Base-by-base conservation (phyloP, 805 yeast species). In the Sugiyamaella floridensis region DNA sequence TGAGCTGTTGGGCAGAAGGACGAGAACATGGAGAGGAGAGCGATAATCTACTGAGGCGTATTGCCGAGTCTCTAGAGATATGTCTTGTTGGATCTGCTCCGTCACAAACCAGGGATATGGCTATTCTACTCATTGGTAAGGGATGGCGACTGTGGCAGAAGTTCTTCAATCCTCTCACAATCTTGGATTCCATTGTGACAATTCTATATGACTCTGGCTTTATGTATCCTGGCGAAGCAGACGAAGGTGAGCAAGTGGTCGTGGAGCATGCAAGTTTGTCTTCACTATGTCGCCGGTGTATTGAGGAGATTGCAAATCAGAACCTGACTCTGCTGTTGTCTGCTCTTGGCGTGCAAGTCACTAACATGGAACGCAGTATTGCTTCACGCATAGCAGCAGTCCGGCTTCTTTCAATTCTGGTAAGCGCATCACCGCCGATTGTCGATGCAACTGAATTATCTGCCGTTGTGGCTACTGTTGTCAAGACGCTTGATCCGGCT, bases 101-200 rank as follows among this genome's bases (percentile, higher is more conserved):
- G 9, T 45, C 32, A 8, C 20, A 26, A 9, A 46, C 37, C 19
- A 49, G 60, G 6, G 53, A 55, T 41, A 47, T 51, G 1, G 60
- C 60, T 5, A 51, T 59, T 26, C 56, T 53, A 42, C 41, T 60
- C 10, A 54, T 60, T 45, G 64, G 64, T 11, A 50, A 43, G 22
- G 56, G 59, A n/a, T 60, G 64, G 64, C 18, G 28, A 4, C 18
- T 57, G 7, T 58, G 61, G 61, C 59, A 60, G 48, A 53, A 58
- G 43, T 43, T 48, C 43, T 55, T 59, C 51, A 60, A 58, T 48
- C 64, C 64, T 2, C 41, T 59, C 16, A 18, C 40, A 14, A 52
- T 60, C 32, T 44, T 60, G 19, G 57, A 52, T 20, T 47, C 57
- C 2, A 22, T 60, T 11, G 43, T 60, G 9, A 20, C 15, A 3